Conservation (phyloP, 2,329 filamentous ascomycete species). For the Nemania sp. region DNA sequence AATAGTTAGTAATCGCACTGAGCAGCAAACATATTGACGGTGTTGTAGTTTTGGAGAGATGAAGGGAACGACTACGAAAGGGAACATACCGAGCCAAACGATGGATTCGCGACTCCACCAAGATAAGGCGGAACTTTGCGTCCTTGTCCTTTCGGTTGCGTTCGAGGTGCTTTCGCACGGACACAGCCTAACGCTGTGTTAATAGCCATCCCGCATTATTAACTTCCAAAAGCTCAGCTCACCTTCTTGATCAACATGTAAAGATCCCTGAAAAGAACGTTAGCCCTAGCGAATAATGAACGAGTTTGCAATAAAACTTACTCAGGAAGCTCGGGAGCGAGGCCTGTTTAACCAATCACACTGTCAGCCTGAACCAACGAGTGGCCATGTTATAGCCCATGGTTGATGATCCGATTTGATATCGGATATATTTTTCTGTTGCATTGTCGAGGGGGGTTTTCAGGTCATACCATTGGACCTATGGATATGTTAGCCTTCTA, state of each 20-base stretch:
- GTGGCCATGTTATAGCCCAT: conserved; percentile 69
- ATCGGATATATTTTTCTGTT: conserved; percentile 31
- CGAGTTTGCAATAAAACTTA: conserved; percentile 19
- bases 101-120: conserved; percentile 99
- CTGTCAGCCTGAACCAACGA: conserved; percentile 92
- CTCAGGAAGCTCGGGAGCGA: conserved; percentile 97
- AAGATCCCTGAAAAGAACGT: conserved; percentile 71
- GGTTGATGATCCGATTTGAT: conserved; percentile 31
- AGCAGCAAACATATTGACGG: not conserved
- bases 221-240: conserved; percentile 45
- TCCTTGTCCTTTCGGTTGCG: conserved; percentile 99
- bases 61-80: not conserved
- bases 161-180: conserved; percentile 99
- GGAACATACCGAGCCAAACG: conserved; percentile 86
- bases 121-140: conserved; percentile 98
- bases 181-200: conserved; percentile 75
- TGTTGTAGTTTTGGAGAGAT: not conserved
- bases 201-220: conserved; percentile 32
- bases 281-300: conserved; percentile 13
- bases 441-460: conserved; percentile 40
- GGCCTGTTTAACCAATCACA: conserved; percentile 88
- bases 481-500: conserved; percentile 20
- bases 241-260: conserved; percentile 99
- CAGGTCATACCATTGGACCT: conserved; percentile 79
- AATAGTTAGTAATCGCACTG: conserved; percentile 24